phyloP scores from a whole-genome alignment of 2,329 filamentous ascomycete genomes.

The Nannizziopsis barbatae region DNA sequence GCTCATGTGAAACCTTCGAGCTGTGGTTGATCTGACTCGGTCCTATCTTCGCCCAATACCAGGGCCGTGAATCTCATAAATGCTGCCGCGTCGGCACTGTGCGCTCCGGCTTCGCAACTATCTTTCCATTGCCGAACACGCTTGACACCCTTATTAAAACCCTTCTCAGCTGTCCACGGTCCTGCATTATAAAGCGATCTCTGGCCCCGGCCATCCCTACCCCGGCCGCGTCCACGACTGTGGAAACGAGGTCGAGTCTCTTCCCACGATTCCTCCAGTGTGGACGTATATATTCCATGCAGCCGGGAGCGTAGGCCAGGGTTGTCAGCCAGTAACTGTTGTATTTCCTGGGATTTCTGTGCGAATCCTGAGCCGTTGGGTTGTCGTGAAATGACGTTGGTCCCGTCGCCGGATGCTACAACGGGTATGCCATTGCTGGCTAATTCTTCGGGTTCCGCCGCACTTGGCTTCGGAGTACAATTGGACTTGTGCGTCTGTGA shows the following conservation, averaged over 20 bases:
- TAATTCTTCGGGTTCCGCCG: constrained; percentile 8
- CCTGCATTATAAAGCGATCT: constrained; percentile 22
- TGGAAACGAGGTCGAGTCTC: constrained; percentile 21
- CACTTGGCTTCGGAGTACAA: constrained; percentile 25
- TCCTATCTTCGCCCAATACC: constrained; percentile 17
- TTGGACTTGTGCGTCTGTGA: constrained; percentile 36
- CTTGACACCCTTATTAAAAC: constrained; percentile 33
- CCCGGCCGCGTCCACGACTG: constrained; percentile 20
- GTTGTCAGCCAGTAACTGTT: constrained; percentile 28
- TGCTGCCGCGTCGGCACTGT: constrained; percentile 26
- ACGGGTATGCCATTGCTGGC: constrained; percentile 3
- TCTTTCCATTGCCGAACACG: constrained; percentile 31
- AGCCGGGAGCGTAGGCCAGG: constrained; percentile 32
- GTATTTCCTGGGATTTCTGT: constrained; percentile 25
- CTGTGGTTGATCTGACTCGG: not conserved
- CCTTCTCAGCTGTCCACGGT: constrained; percentile 34
- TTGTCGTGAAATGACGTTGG: not conserved
- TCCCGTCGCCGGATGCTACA: not conserved
- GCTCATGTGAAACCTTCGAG: constrained; percentile 1
- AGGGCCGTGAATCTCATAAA: constrained; percentile 30
- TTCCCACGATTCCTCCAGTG: constrained; percentile 33
- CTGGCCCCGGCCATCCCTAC: constrained; percentile 17
- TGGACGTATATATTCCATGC: constrained; percentile 33
- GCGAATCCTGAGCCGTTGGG: constrained; percentile 3
- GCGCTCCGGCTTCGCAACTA: constrained; percentile 25